Evolutionary conservation across 75 land plant genomes (phyloP).

Genomic region (Larix kaempferi): DNA sequence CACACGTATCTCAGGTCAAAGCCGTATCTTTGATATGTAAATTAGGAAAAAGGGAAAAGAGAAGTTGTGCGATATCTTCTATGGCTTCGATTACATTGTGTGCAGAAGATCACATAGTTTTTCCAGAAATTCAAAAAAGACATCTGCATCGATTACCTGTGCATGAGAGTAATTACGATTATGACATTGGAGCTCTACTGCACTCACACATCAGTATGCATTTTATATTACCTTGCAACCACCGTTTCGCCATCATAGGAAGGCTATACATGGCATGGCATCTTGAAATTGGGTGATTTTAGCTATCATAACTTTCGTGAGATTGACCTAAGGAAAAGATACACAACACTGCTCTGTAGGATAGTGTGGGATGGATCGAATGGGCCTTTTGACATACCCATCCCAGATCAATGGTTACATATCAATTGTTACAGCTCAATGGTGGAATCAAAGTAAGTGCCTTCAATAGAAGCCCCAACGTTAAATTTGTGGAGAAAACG

Average conservation of each 20-base stretch:
- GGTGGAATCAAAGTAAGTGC: too few species aligned
- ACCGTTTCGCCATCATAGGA: constrained; percentile 31
- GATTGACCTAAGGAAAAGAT: constrained; percentile 52
- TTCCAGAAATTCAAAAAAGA: constrained; percentile 37
- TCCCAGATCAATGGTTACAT: too few species aligned
- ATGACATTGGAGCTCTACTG: constrained; percentile 48
- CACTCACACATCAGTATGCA: constrained; percentile 56
- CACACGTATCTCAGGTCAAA: too few species aligned
- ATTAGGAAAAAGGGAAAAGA: constrained; percentile 27
- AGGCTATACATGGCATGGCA: constrained; percentile 66
- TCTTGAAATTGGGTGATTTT: constrained; percentile 53
- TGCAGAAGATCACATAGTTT: constrained; percentile 25
- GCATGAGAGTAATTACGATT: constrained; percentile 37
- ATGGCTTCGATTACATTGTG: constrained; percentile 31
- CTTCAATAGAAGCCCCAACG: too few species aligned
- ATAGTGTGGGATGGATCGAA: too few species aligned
- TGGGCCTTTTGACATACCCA: too few species aligned
- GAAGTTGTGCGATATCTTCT: constrained; percentile 31
- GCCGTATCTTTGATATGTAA: too few species aligned
- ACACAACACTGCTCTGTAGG: constrained; percentile 59
- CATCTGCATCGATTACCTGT: constrained; percentile 40
- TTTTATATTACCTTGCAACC: constrained; percentile 47
- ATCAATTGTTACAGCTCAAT: too few species aligned
- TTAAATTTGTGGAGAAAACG: too few species aligned
- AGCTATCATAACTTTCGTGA: constrained; percentile 51